These are phyloP conservation scores for Cochlearia excelsa DNA, from an alignment of 345 rosid species.

Conservation along the genomic window DNA sequence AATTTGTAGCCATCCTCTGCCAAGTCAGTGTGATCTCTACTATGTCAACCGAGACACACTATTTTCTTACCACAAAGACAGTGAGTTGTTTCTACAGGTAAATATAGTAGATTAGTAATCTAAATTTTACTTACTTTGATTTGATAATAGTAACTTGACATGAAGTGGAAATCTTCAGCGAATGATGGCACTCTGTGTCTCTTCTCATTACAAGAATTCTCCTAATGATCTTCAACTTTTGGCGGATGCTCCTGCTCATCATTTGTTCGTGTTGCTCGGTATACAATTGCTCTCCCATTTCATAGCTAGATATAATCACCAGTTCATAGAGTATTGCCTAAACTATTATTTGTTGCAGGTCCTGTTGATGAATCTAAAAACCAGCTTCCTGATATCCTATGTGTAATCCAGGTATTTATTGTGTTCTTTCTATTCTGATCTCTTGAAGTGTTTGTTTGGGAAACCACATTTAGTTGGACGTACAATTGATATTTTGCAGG, in stretches of 20 bases:
- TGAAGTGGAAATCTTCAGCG: conserved; percentile 56
- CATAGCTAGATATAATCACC: conserved; percentile 16
- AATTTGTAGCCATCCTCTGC: conserved; percentile 69
- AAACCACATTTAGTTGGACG: conserved; percentile 1
- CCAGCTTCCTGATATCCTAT: conserved; percentile 90
- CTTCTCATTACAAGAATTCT: conserved; percentile 98
- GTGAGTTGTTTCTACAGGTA: conserved; percentile 88
- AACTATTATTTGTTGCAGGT: conserved; percentile 47
- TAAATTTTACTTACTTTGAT: conserved; percentile 1
- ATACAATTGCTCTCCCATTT: conserved; percentile 21
- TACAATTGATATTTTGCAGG: conserved; percentile 41
- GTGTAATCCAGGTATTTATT: conserved; percentile 77
- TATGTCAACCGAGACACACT: conserved; percentile 91
- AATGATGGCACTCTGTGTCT: conserved; percentile 93
- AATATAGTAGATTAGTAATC: conserved; percentile 2
- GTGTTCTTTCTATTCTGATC: conserved; percentile 7
- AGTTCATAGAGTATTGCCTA: conserved; percentile 10
- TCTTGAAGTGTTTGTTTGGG: neutral
- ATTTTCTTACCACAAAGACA: conserved; percentile 91
- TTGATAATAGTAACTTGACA: conserved; percentile 27
- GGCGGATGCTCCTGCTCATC: conserved; percentile 99
- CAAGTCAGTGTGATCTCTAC: conserved; percentile 86
- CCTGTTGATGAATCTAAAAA: conserved; percentile 91
- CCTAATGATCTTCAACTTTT: conserved; percentile 94
- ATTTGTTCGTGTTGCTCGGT: conserved; percentile 91